Conservation (phyloP, 495 filamentous ascomycete species). For the Penicillium manginii region DNA sequence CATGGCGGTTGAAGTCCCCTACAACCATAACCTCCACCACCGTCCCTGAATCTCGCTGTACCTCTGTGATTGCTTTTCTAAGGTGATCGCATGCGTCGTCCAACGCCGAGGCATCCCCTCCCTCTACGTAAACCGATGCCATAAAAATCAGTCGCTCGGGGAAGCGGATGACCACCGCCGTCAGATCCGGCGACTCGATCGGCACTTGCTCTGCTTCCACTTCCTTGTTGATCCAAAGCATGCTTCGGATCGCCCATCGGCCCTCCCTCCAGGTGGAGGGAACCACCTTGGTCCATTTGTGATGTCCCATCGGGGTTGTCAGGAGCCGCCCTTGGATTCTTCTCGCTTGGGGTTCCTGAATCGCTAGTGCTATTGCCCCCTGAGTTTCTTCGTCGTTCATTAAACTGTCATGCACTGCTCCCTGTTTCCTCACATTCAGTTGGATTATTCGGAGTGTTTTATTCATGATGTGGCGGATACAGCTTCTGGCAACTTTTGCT, state of each 20-base stretch:
- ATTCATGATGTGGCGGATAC: constrained; percentile 28
- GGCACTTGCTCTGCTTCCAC: constrained; percentile 30
- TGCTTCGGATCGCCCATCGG: constrained; percentile 33
- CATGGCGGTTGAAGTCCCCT: constrained; percentile 41
- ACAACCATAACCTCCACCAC: constrained; percentile 29
- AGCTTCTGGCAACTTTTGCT: constrained; percentile 35
- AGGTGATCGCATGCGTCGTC: constrained; percentile 16
- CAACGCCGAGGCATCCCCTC: constrained; percentile 16
- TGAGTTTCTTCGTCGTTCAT: constrained; percentile 32
- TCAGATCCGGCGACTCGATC: constrained; percentile 32
- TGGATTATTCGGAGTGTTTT: constrained; percentile 33
- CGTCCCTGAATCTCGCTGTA: constrained; percentile 16
- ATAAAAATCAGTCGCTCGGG: constrained; percentile 28
- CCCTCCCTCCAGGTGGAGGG: constrained; percentile 25
- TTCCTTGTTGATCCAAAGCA: constrained; percentile 37
- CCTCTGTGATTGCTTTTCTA: constrained; percentile 16
- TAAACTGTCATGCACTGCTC: constrained; percentile 27
- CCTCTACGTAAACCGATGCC: constrained; percentile 33
- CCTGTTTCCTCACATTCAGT: constrained; percentile 37
- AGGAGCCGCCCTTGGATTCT: constrained; percentile 26
- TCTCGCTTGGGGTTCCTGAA: constrained; percentile 32
- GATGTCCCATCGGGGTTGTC: constrained; percentile 31
- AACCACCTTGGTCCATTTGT: constrained; percentile 35
- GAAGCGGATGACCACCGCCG: constrained; percentile 26
- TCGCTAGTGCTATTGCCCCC: constrained; percentile 24